Percentiles rank a stretch among this genome's conserved stretches.
Evolutionary conservation across 164 flowering plant species (phyloP).

Genomic region (Annona squamosa): DNA sequence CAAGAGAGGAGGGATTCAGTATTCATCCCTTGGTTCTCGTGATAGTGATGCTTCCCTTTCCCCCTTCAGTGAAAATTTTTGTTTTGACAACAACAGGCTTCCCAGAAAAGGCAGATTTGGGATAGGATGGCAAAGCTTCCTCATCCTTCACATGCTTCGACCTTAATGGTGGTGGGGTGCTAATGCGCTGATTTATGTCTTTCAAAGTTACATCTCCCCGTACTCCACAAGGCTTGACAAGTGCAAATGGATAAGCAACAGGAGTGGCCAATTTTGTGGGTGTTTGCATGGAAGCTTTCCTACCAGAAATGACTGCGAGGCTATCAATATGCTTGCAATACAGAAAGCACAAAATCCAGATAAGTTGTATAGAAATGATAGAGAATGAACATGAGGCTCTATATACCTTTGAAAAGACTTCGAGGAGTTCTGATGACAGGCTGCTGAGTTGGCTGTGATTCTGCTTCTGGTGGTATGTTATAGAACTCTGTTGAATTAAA

Average conservation of each 20-base stretch:
- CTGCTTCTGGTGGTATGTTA: constrained; percentile 35
- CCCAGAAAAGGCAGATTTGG: constrained; percentile 89
- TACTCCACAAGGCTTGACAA: constrained; percentile 75
- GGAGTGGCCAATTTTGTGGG: constrained; percentile 65
- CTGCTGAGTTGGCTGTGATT: constrained; percentile 32
- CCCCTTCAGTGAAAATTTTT: constrained; percentile 89
- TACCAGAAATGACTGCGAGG: constrained; percentile 30
- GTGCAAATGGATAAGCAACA: constrained; percentile 81
- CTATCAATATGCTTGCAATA: background rate
- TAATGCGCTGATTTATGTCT: constrained; percentile 84
- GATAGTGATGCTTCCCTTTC: constrained; percentile 93
- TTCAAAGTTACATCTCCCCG: constrained; percentile 82
- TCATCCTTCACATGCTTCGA: constrained; percentile 36
- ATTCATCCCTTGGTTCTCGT: constrained; percentile 85
- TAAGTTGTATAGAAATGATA: background rate
- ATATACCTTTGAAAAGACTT: constrained; percentile 61
- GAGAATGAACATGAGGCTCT: background rate
- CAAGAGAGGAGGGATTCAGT: constrained; percentile 10
- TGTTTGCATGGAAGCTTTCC: constrained; percentile 48
- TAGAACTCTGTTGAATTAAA: constrained; percentile 33
- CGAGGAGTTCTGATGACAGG: constrained; percentile 32
- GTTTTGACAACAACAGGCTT: constrained; percentile 93
- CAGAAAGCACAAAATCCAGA: background rate
- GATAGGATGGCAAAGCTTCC: constrained; percentile 42
- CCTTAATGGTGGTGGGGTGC: constrained; percentile 58